Evolutionary conservation across 495 filamentous ascomycete species (phyloP).

Genomic region (Aspergillus biplanus): DNA sequence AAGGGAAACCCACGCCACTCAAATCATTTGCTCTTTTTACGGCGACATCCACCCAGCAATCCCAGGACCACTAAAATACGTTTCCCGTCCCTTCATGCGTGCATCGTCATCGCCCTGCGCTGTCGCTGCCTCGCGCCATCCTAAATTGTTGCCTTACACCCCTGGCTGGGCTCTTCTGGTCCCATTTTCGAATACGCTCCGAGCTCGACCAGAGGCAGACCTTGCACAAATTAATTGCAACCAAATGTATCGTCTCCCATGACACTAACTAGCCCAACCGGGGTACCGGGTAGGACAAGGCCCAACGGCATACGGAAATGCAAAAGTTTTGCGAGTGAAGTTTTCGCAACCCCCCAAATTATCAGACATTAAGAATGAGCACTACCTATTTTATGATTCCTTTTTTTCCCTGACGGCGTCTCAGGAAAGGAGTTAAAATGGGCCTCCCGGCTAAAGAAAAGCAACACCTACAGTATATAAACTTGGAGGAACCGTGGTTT

Average conservation of each 20-base stretch:
- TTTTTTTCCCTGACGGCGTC: no score
- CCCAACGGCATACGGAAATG: slow-evolving; percentile 18
- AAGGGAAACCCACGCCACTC: slow-evolving; percentile 24
- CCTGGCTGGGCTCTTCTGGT: slow-evolving; percentile 13
- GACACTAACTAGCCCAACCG: slow-evolving; percentile 26
- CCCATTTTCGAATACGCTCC: slow-evolving; percentile 11
- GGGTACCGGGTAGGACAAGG: slow-evolving; percentile 26
- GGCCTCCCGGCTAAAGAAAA: slow-evolving; percentile 2
- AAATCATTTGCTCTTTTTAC: slow-evolving; percentile 22
- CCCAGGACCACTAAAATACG: slow-evolving; percentile 23
- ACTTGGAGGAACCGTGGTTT: slow-evolving; percentile 15
- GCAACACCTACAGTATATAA: slow-evolving; percentile 6
- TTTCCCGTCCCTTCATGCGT: slow-evolving; percentile 18
- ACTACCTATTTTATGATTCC: no score
- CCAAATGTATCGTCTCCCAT: slow-evolving; percentile 11
- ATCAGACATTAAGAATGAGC: no score
- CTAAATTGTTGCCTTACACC: slow-evolving; percentile 25
- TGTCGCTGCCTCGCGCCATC: slow-evolving; percentile 26
- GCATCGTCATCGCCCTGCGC: slow-evolving; percentile 21
- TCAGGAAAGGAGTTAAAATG: neutral
- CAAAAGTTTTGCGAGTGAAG: neutral
- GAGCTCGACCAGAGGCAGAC: slow-evolving; percentile 18
- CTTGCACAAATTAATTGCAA: slow-evolving; percentile 16
- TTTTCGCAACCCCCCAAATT: neutral
- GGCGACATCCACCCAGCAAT: slow-evolving; percentile 26